Evolutionary conservation across 2,329 filamentous ascomycete genomes (phyloP), one percentile per base, ranked within the genome.

Genomic region (Colletotrichum sp.): DNA sequence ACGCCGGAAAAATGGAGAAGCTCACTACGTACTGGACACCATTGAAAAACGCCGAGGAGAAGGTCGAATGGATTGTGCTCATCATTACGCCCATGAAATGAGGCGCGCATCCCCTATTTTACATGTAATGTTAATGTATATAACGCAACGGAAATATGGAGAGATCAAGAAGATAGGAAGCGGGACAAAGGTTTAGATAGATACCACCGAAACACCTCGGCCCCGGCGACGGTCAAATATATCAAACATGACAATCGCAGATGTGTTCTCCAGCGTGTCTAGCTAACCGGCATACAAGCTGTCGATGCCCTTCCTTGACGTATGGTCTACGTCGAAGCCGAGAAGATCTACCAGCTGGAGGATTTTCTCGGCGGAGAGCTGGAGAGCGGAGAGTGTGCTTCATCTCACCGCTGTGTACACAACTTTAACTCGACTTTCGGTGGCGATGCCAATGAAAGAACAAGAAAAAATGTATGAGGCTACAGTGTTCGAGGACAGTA

Each of bases 21-120:
- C 47, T 77, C 7, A 69, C 54, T 1, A 77, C 66, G 16, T 74
- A 76, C 21, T 77, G 76, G 76, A 73, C 76, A 18, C 76, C 76
- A 27, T 33, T 77, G 59, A 77, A 77, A 43, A 72, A 73, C 6
- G 64, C n/a, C 3, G 64, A 67, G 8, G 76, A 74, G 5, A 62
- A 66, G 57, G 68, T 77, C 5, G 70, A 75, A 38, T 77, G 73
- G 66, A 64, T 77, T 7, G 70, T 76, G 2, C 51, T 77, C 15
- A 66, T 77, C 36, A 59, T 77, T n/a, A 70, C 72, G 18, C 76
- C 75, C 5, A 43, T 66, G 18, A 65, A 55, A 43, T 66, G 21
- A 71, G 27, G 21, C 16, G 3, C 13, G 0, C 9, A 43, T 21
- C 16, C 2, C 3, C 33, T 62, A 62, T 24, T 34, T 33, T 36